These are phyloP conservation scores for Scedosporium apiospermum DNA, from an alignment of 2,329 filamentous ascomycete genomes.

Conservation along the genomic window DNA sequence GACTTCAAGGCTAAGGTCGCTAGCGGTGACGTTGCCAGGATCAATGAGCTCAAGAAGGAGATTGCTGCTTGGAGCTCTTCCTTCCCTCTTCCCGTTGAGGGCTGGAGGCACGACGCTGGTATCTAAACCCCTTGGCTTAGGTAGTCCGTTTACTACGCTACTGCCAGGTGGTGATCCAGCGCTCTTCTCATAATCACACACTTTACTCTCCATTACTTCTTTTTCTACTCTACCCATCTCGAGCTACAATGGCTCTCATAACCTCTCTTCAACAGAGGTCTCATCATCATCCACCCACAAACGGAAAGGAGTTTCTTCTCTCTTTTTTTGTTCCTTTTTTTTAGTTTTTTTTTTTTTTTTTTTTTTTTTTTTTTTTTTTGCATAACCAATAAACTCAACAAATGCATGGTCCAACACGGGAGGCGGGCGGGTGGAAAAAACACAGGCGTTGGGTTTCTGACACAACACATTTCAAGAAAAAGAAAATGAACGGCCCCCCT, in stretches of 20 bases:
- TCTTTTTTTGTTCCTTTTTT: neutral
- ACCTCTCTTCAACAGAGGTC: constrained; percentile 7
- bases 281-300: neutral
- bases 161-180: too few relatives aligned
- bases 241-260: neutral
- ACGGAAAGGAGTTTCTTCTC: neutral
- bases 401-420: neutral
- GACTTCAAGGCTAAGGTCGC: constrained; percentile 95
- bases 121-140: constrained; percentile 29
- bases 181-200: neutral
- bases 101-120: constrained; percentile 54
- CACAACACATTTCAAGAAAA: neutral
- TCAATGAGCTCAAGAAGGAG: constrained; percentile 80
- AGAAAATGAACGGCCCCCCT: neutral
- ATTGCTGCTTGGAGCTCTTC: constrained; percentile 76
- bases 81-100: constrained; percentile 87
- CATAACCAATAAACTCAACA: neutral
- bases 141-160: too few relatives aligned
- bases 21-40: constrained; percentile 66
- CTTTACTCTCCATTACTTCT: neutral
- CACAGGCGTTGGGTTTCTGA: neutral
- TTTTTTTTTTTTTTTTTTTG: neutral
- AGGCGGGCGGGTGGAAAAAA: neutral
- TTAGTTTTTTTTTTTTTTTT: neutral
- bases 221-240: neutral